A percentile compares a stretch with the other conserved stretches of the same genome.
Conservation (phyloP, 2,329 filamentous ascomycete genomes). For the Bertia moriformis region DNA sequence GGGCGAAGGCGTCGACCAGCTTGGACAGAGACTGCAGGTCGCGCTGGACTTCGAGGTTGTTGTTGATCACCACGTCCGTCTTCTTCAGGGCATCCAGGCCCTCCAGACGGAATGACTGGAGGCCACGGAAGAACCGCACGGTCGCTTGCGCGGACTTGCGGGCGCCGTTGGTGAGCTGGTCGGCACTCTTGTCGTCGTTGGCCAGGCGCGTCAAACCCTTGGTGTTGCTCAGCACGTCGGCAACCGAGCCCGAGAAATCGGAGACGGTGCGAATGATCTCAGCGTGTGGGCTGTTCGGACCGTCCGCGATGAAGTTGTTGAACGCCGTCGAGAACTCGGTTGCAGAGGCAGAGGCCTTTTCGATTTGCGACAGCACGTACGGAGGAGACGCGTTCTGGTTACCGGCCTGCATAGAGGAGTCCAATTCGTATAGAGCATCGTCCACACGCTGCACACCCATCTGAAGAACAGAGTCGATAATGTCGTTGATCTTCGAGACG, state of each 20-base stretch:
- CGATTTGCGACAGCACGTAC: conserved; percentile 89
- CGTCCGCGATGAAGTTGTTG: conserved; percentile 96
- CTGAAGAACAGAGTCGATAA: conserved; percentile 92
- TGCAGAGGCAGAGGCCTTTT: conserved; percentile 84
- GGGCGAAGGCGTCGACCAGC: conserved; percentile 79
- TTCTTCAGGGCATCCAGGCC: conserved; percentile 82
- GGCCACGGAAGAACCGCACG: conserved; percentile 84
- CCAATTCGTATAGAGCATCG: conserved; percentile 89
- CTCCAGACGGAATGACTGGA: conserved; percentile 87
- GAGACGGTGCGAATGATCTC: conserved; percentile 90
- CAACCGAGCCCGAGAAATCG: conserved; percentile 75
- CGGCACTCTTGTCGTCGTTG: conserved; percentile 86
- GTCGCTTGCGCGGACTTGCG: conserved; percentile 74
- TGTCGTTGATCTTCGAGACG: conserved; percentile 85
- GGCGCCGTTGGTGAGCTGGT: conserved; percentile 69
- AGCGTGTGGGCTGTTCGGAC: conserved; percentile 74
- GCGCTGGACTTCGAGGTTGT: conserved; percentile 90
- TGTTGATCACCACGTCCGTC: conserved; percentile 93
- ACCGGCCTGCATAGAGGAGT: conserved; percentile 94
- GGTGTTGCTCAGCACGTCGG: conserved; percentile 88
- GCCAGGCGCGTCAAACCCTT: conserved; percentile 89
- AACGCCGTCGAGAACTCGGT: conserved; percentile 97
- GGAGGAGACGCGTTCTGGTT: conserved; percentile 94
- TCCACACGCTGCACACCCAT: conserved; percentile 86
- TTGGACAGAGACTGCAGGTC: conserved; percentile 89